phyloP scores from a whole-genome alignment of 2,329 filamentous ascomycete genomes.

The Aspergillus sp. region DNA sequence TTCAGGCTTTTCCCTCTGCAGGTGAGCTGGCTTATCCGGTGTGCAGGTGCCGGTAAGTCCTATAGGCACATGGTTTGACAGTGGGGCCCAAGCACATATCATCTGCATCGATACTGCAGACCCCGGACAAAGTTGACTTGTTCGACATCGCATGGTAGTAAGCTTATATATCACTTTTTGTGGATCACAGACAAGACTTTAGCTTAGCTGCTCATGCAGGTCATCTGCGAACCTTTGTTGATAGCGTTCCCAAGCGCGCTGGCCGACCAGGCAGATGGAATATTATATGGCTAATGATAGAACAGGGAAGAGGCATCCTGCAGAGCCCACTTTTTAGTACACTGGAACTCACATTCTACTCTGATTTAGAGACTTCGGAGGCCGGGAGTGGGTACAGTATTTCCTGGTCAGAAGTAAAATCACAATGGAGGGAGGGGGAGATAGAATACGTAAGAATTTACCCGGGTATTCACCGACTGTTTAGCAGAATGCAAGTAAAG shows the following conservation, averaged over 20 bases:
- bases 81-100: conserved; percentile 18
- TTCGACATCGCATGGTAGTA: conserved; percentile 12
- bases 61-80: conserved; percentile 18
- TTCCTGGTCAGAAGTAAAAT: background rate
- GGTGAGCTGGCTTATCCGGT: conserved; percentile 19
- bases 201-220: conserved; percentile 4
- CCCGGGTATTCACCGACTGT: background rate
- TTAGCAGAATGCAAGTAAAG: background rate
- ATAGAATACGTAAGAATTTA: background rate
- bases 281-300: background rate
- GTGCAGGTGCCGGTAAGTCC: conserved; percentile 18
- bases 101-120: conserved; percentile 19
- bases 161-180: conserved; percentile 21
- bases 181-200: conserved; percentile 4
- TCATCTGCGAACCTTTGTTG: conserved; percentile 12
- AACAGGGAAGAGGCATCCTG: background rate
- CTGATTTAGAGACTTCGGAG: background rate
- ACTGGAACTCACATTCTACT: background rate
- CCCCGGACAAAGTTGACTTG: conserved; percentile 16
- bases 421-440: background rate
- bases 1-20: conserved; percentile 19
- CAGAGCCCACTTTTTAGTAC: background rate
- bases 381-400: background rate
- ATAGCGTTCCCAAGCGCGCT: conserved; percentile 7
- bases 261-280: conserved; percentile 7